Evolutionary conservation across 1,284 basidiomycete species (phyloP), one percentile per base, ranked within the genome.

Genomic region (Vanrija humicola): DNA sequence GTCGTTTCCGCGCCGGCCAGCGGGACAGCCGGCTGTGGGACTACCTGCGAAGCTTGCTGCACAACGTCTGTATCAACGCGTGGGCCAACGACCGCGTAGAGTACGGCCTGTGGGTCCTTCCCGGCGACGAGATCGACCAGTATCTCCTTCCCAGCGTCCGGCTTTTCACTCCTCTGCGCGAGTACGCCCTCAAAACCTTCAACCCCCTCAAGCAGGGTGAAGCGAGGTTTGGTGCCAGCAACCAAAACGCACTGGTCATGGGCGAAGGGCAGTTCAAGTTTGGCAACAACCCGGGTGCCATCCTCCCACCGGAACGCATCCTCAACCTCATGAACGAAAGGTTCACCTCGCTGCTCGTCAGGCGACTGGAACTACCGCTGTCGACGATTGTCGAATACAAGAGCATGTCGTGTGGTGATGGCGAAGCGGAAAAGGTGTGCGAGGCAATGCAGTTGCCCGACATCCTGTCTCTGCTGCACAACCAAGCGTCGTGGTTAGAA

Each of bases 391-490:
- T 58, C 26, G 46, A 48, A 7, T 48, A 40, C 49, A 52, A 95
- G 75, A 92, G 93, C 38, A 91, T 26, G 16, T 34, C 28, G 6
- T 18, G 28, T 28, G 44, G 42, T 16, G 19, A 6, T 7, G 43
- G 39, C 21, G 48, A 40, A 5, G 47, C 54, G 5, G 56, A 57
- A 40, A 25, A 23, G 18, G 18, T 14, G 10, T 55, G 54, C 25
- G 25, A 10, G 7, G 25, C 23, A 7, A 28, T 43, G 5, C 14
- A 25, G 10, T 23, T 53, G 28, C 42, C 38, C 15, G 26, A 43
- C 40, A 25, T 39, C 7, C 47, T 54, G 16, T 38, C 34, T 10
- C 16, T 38, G 19, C 43, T 54, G 34, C 34, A 14, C 34, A 14
- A 34, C 34, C 45, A n/a, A 6, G 6, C n/a, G 5, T 4, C 10